phyloP scores from a whole-genome alignment of 2,329 filamentous ascomycete species.

The Colletotrichum liriopes region DNA sequence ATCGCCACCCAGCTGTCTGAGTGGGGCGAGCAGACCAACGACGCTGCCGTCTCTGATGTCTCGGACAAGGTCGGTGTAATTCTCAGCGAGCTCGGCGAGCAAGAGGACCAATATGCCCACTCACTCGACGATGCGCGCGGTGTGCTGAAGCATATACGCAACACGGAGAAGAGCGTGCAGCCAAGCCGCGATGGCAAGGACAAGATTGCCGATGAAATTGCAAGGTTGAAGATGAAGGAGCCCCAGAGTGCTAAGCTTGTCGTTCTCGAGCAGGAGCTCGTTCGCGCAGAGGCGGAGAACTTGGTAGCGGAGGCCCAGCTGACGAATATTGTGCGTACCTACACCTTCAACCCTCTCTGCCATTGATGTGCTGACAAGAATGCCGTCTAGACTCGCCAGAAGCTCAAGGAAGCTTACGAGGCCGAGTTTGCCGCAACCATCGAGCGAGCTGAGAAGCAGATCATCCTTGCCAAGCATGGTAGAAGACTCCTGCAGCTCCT shows the following conservation, averaged over 20 bases:
- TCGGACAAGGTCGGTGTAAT: constrained; percentile 97
- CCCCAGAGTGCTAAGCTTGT: constrained; percentile 86
- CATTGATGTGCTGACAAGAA: not conserved
- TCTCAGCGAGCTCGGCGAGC: constrained; percentile 92
- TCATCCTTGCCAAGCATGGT: constrained; percentile 92
- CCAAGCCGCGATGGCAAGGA: constrained; percentile 89
- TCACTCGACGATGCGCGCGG: constrained; percentile 87
- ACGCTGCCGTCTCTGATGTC: constrained; percentile 90
- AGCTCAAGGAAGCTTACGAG: constrained; percentile 95
- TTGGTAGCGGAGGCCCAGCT: constrained; percentile 96
- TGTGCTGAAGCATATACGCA: constrained; percentile 91
- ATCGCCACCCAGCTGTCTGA: constrained; percentile 94
- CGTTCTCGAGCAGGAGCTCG: constrained; percentile 94
- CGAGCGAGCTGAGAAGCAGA: constrained; percentile 97
- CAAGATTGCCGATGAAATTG: constrained; percentile 94
- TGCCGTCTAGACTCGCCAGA: constrained; percentile 83
- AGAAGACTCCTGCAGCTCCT: constrained; percentile 87
- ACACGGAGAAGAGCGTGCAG: constrained; percentile 96
- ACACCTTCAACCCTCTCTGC: not conserved
- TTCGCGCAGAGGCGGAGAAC: constrained; percentile 95
- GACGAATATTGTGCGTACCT: constrained; percentile 84
- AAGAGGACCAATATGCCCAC: constrained; percentile 91
- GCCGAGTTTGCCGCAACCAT: constrained; percentile 91
- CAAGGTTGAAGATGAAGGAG: constrained; percentile 92
- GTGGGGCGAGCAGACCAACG: constrained; percentile 93